Evolutionary conservation across 192 early-diverging fungal genomes (phyloP), one percentile per base, ranked within the genome.

Genomic region (Fimicolochytrium jonesii): DNA sequence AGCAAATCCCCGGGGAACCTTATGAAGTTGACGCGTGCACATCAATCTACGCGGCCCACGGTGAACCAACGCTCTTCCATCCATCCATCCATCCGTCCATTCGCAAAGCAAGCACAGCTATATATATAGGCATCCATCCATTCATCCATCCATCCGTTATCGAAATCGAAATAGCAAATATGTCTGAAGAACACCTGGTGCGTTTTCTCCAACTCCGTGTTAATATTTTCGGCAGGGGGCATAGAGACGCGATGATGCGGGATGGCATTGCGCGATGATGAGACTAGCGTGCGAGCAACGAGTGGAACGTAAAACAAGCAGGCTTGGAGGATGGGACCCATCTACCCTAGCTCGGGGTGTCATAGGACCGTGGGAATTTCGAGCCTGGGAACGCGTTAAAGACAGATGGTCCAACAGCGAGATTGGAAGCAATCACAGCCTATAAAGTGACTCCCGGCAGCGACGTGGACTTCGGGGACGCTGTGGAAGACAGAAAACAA

Each of bases 121-220:
- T 50, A 4, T 6, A 50, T 30, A 6, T 26, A 20, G 26, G 18
- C 37, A 44, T 59, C 43, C 39, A 59, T 59, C 57, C 41, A 59
- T 59, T 28, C 54, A 37, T 39, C 50, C 25, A 29, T n/a, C 10
- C 23, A 52, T 52, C 29, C 23, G 23, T 6, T 52, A 1, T 0
- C 3, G 23, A 26, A 56, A 39, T 18, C 9, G 0, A 26, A 6
- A 35, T 18, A 42, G 0, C 5, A 35, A 36, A 34, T 18, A 62
- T 62, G 60, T 46, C 60, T n/a, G 60, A 62, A 18, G 48, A 62
- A 34, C 47, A 62, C 33, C 25, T 51, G 47, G 60, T 62, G 39
- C 18, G 60, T 20, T 20, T 26, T 1, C n/a, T 1, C 29, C 17
- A 30, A 43, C 22, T 34, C 29, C 39, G 22, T 59, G 57, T 20